These are phyloP conservation scores for Pythium myriotylum DNA, from an alignment of 352 stramenopile genomes.

Conservation along the genomic window DNA sequence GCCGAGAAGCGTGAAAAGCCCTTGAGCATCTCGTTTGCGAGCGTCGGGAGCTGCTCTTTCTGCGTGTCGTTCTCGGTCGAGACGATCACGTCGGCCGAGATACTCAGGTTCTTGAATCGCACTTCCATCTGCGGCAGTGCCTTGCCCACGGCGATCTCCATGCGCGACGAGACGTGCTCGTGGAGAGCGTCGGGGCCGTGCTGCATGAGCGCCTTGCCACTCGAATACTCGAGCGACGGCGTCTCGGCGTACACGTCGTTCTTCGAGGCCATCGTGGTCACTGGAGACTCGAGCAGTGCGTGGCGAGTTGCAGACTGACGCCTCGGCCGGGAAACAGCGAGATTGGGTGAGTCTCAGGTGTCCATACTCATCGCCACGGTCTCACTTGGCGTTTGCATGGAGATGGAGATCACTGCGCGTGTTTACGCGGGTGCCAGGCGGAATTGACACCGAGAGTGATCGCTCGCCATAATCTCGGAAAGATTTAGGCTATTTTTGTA, in stretches of 20 bases:
- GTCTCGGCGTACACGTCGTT: not conserved
- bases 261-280: not conserved
- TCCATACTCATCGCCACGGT: too few relatives aligned
- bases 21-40: slow-evolving; percentile 10
- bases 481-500: too few relatives aligned
- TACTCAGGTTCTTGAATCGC: slow-evolving; percentile 36
- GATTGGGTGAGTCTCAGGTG: too few relatives aligned
- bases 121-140: slow-evolving; percentile 29
- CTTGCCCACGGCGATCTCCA: slow-evolving; percentile 32
- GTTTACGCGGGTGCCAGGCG: too few relatives aligned
- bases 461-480: too few relatives aligned
- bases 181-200: slow-evolving; percentile 38
- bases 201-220: slow-evolving; percentile 21
- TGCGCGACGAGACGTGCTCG: slow-evolving; percentile 28
- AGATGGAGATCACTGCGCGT: too few relatives aligned
- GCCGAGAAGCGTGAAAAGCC: slow-evolving; percentile 4
- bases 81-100: slow-evolving; percentile 34
- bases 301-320: not conserved
- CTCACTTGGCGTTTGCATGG: too few relatives aligned
- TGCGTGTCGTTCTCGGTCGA: not conserved
- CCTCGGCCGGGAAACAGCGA: too few relatives aligned
- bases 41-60: slow-evolving; percentile 16
- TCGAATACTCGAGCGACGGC: slow-evolving; percentile 1
- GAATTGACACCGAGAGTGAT: too few relatives aligned
- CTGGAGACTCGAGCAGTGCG: slow-evolving; percentile 1